phyloP scores from a whole-genome alignment of 495 filamentous ascomycete species.

The Neurospora discreta region DNA sequence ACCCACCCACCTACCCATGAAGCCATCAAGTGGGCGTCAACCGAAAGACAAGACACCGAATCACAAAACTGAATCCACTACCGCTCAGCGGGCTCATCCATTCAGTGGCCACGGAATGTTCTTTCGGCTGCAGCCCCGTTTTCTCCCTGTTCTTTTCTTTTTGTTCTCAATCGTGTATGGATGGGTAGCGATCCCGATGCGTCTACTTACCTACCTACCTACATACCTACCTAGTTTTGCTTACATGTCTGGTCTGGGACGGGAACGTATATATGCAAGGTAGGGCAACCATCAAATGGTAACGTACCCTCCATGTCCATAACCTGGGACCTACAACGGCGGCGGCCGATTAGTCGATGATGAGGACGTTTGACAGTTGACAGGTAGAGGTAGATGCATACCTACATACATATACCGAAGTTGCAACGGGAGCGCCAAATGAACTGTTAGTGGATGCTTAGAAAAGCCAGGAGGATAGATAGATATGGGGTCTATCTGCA shows the following conservation, averaged over 20 bases:
- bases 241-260: no score
- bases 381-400: background rate
- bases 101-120: background rate
- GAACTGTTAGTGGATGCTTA: no score
- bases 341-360: background rate
- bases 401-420: no score
- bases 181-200: background rate
- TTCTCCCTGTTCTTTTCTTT: background rate
- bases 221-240: no score
- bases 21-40: background rate
- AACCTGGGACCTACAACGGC: no score
- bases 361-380: background rate
- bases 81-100: background rate
- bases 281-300: background rate
- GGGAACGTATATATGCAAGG: no score
- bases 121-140: background rate
- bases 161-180: background rate
- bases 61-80: background rate
- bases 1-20: no score
- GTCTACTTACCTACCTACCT: no score
- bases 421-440: no score
- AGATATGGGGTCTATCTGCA: no score
- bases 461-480: no score
- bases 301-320: background rate
- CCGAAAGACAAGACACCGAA: background rate